Evolutionary conservation across 2,329 filamentous ascomycete species (phyloP), one percentile per base, ranked within the genome.

Genomic region (Fusarium circinatum): DNA sequence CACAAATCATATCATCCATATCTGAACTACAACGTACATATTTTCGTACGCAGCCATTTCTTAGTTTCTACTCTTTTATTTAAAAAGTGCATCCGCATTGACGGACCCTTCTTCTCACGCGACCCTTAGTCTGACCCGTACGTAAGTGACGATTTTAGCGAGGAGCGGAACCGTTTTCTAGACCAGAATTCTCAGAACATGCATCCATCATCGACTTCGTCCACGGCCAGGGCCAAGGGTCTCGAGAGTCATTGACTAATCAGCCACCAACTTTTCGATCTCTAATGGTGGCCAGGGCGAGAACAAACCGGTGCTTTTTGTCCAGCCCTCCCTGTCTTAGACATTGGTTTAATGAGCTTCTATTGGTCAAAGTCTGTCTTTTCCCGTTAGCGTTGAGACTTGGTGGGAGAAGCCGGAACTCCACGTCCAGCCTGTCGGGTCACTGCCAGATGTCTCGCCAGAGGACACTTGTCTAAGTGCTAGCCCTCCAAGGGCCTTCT

Each of bases 321-420:
- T 60, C 44, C 65, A 59, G 42, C 61, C 54, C 71, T 73, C 70
- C 74, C 71, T 70, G 67, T 65, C 66, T 70, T 71, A 70, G 66
- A 54, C 39, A 60, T 63, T 26, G 34, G 17, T 70, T 58, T 56
- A 32, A 61, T 42, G 17, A 59, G 24, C 48, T 56, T 69, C 52
- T 32, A 75, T 63, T 75, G 73, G 73, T 49, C 38, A 20, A 63
- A 32, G 55, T 68, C 56, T 34, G 39, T 67, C 49, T 66, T 68
- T 55, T 73, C 62, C 75, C 62, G 69, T 58, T 65, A 67, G 59
- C 60, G 73, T 75, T 14, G 70, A 49, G 62, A 51, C 44, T 54
- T 36, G n/a, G 65, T 76, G 79, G 80, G 72, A 80, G 76, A 81
- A 81, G 78, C 76, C 80, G 80, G 79, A 77, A 80, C 55, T 68